Percentiles rank a stretch among this genome's conserved stretches.
phyloP scores from a whole-genome alignment of 2,329 filamentous ascomycete species.

The Monilinia fructigena region DNA sequence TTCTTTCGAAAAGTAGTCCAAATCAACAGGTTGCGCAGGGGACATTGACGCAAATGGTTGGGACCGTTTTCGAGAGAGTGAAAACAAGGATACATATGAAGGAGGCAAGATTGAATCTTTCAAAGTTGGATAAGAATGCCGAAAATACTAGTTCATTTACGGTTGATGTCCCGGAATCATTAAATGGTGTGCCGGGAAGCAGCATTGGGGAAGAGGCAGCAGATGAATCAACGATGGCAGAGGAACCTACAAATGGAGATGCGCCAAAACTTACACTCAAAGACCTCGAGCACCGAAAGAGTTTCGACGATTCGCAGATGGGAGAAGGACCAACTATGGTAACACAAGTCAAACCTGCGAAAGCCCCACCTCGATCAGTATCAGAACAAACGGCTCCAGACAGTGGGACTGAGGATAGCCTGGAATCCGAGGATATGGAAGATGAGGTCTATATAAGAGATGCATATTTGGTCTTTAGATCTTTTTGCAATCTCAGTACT shows the following conservation, averaged over 20 bases:
- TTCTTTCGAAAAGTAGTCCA: conserved; percentile 86
- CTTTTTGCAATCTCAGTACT: conserved; percentile 95
- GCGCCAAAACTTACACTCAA: conserved; percentile 62
- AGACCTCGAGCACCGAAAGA: conserved; percentile 66
- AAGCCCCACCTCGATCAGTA: conserved; percentile 47
- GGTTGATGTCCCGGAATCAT: conserved; percentile 37
- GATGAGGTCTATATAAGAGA: conserved; percentile 97
- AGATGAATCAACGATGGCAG: conserved; percentile 33
- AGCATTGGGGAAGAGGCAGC: conserved; percentile 35
- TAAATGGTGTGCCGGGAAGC: conserved; percentile 31
- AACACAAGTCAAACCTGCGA: conserved; percentile 54
- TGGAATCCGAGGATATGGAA: conserved; percentile 65
- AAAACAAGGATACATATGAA: conserved; percentile 84
- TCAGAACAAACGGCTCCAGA: conserved; percentile 58
- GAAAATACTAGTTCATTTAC: conserved; percentile 39
- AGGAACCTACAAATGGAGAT: conserved; percentile 39
- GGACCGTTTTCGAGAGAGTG: conserved; percentile 94
- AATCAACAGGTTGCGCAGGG: conserved; percentile 98
- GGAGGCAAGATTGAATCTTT: conserved; percentile 64
- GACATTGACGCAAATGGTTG: conserved; percentile 96
- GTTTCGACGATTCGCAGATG: conserved; percentile 63
- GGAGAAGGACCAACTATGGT: conserved; percentile 68
- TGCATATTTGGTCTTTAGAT: conserved; percentile 94
- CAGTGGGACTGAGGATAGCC: conserved; percentile 52
- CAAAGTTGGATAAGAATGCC: conserved; percentile 36